A percentile compares a stretch with the other conserved stretches of the same genome.
Conservation (phyloP, 2,329 filamentous ascomycete species). For the Hypocrella siamensis region DNA sequence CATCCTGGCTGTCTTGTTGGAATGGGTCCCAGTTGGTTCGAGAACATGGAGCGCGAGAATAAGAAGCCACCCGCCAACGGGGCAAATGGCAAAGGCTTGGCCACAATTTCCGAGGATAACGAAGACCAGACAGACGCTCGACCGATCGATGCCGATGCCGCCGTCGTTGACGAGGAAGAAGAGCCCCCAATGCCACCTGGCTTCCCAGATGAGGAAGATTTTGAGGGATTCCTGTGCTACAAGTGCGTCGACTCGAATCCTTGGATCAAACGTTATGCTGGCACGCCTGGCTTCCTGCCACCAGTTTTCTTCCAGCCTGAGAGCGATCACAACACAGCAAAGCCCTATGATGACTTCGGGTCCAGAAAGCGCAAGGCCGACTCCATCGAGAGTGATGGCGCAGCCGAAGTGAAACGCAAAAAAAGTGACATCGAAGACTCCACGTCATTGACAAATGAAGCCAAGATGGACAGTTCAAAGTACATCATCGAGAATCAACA, state of each 20-base stretch:
- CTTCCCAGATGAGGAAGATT: slow-evolving; percentile 79
- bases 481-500: background rate
- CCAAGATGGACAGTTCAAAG: background rate
- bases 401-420: slow-evolving; percentile 31
- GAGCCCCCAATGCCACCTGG: slow-evolving; percentile 61
- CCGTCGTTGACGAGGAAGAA: slow-evolving; percentile 32
- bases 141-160: slow-evolving; percentile 9
- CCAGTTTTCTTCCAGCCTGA: slow-evolving; percentile 41
- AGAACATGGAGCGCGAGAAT: slow-evolving; percentile 28
- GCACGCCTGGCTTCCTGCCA: slow-evolving; percentile 61
- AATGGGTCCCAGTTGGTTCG: slow-evolving; percentile 57
- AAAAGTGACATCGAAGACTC: slow-evolving; percentile 23
- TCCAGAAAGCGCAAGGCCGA: slow-evolving; percentile 54
- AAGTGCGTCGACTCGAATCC: slow-evolving; percentile 78
- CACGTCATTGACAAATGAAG: background rate
- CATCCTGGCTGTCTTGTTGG: slow-evolving; percentile 87
- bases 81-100: slow-evolving; percentile 15
- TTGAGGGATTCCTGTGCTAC: slow-evolving; percentile 84
- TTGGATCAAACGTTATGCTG: slow-evolving; percentile 85
- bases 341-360: slow-evolving; percentile 2
- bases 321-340: slow-evolving; percentile 1
- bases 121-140: slow-evolving; percentile 15
- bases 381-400: slow-evolving; percentile 26
- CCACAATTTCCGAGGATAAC: slow-evolving; percentile 34
- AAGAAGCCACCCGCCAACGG: slow-evolving; percentile 8